Evolutionary conservation across 176 grass and related monocot genomes (phyloP).

Genomic region (Zoysia japonica): DNA sequence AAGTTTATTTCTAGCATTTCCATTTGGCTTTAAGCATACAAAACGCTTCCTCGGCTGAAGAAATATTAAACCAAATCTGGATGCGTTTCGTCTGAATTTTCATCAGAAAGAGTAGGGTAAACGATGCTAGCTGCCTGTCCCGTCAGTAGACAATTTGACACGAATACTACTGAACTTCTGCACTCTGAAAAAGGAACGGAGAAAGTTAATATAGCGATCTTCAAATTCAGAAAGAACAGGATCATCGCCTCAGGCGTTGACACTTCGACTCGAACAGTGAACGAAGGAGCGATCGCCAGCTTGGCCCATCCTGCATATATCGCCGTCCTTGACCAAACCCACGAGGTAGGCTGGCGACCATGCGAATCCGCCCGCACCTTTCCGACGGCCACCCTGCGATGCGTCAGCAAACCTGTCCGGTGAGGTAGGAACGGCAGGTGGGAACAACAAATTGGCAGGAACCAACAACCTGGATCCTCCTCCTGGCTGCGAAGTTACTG

Average conservation of each 20-base stretch:
- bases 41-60: neutral
- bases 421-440: constrained; percentile 51
- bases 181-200: neutral
- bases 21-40: neutral
- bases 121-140: neutral
- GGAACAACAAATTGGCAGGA: constrained; percentile 44
- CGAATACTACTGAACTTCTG: neutral
- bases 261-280: neutral
- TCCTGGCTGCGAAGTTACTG: neutral
- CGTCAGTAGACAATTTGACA: neutral
- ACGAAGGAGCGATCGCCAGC: neutral
- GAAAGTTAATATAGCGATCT: neutral
- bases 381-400: neutral
- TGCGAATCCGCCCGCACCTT: constrained; percentile 8
- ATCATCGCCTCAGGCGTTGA: constrained; percentile 8
- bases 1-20: no score
- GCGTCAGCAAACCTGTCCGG: constrained; percentile 20
- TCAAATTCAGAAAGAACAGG: neutral
- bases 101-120: neutral
- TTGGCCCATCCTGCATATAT: neutral
- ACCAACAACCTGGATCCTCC: constrained; percentile 37
- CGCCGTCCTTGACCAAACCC: constrained; percentile 22
- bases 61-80: neutral
- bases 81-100: neutral
- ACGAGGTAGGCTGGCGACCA: constrained; percentile 35